phyloP scores from a whole-genome alignment of 192 early-diverging fungal genomes.

The Coemansia sp. region DNA sequence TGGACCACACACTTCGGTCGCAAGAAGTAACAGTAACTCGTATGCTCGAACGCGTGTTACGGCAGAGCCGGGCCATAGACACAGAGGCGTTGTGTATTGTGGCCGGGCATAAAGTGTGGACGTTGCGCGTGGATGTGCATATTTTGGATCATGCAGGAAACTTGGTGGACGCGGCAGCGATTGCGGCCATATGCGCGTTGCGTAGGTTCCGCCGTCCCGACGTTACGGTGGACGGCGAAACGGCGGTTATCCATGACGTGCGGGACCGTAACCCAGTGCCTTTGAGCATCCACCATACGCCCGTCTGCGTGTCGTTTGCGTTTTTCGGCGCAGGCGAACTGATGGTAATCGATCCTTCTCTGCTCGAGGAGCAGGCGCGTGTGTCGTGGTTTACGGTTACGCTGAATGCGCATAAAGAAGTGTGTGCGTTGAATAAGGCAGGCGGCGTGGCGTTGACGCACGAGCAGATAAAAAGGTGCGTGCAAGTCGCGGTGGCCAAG shows the following conservation, averaged over 20 bases:
- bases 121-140: conserved; percentile 83
- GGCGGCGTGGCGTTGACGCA: conserved; percentile 82
- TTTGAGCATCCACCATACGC: conserved; percentile 92
- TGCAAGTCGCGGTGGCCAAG: conserved; percentile 69
- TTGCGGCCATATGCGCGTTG: conserved; percentile 87
- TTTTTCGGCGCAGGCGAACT: conserved; percentile 78
- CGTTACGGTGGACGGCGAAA: conserved; percentile 87
- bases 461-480: conserved; percentile 76
- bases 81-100: conserved; percentile 96
- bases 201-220: conserved; percentile 93
- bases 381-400: conserved; percentile 84
- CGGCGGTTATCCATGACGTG: conserved; percentile 78
- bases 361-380: conserved; percentile 83
- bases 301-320: conserved; percentile 89
- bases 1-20: conserved; percentile 62
- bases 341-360: conserved; percentile 79
- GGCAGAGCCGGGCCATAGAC: conserved; percentile 83
- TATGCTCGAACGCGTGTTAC: conserved; percentile 85
- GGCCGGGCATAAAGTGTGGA: conserved; percentile 95
- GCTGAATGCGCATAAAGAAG: conserved; percentile 88
- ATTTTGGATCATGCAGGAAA: conserved; percentile 96
- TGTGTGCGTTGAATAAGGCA: conserved; percentile 88
- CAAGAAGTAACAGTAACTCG: conserved; percentile 84
- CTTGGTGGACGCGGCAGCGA: conserved; percentile 84
- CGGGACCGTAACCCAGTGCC: conserved; percentile 92